A percentile compares a stretch with the other conserved stretches of the same genome.
These are phyloP conservation scores for Yamadazyma laniorum DNA, from an alignment of 805 yeast genomes.

Conservation along the genomic window DNA sequence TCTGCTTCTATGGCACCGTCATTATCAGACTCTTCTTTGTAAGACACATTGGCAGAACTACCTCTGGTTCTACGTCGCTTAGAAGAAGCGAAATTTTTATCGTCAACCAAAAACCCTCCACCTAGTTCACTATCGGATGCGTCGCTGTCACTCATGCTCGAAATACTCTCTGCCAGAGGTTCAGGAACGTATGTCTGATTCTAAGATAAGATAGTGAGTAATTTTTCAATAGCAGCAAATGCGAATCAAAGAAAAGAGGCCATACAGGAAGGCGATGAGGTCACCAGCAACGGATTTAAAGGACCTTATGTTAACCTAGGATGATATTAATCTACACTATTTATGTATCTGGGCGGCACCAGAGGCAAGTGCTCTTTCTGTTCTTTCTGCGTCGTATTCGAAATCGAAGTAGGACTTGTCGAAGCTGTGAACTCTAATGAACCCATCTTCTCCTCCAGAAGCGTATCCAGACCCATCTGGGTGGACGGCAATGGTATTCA, in stretches of 20 bases:
- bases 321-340: constrained; percentile 1
- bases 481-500: constrained; percentile 88
- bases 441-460: constrained; percentile 99
- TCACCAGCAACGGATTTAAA: neutral
- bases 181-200: too few species aligned
- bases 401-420: constrained; percentile 92
- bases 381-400: constrained; percentile 86
- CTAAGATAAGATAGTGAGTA: neutral
- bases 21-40: constrained; percentile 23
- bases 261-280: too few species aligned
- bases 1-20: constrained; percentile 24
- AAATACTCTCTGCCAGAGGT: too few species aligned
- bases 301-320: neutral
- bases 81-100: constrained; percentile 26
- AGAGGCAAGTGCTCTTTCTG: constrained; percentile 40
- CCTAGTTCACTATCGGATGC: constrained; percentile 8
- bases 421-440: constrained; percentile 88
- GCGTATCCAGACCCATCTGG: constrained; percentile 92
- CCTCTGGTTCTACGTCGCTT: constrained; percentile 17
- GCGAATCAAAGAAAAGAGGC: too few species aligned
- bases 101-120: constrained; percentile 46
- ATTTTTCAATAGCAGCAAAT: neutral
- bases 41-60: constrained; percentile 19
- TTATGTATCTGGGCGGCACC: constrained; percentile 2
- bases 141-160: neutral